Conservation (phyloP, 164 flowering plant genomes). For the Tetrastigma voinierianum region DNA sequence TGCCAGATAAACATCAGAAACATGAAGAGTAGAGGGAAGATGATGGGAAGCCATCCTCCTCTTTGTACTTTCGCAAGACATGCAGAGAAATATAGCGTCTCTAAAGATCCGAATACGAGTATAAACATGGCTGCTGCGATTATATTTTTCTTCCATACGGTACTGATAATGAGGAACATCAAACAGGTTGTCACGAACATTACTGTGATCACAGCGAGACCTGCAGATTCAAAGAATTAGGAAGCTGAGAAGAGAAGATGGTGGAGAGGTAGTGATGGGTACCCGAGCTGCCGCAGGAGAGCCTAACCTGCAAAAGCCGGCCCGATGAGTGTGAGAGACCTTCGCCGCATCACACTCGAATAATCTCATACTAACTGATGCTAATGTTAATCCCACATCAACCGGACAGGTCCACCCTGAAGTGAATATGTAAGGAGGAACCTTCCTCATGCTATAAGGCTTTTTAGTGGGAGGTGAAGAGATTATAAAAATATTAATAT, state of each 20-base stretch:
- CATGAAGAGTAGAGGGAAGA: slow-evolving; percentile 37
- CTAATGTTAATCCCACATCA: too few species aligned
- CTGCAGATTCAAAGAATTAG: slow-evolving; percentile 21
- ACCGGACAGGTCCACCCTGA: too few species aligned
- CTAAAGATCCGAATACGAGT: slow-evolving; percentile 49
- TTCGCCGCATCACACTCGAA: too few species aligned
- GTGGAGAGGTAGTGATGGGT: too few species aligned
- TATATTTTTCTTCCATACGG: slow-evolving; percentile 39
- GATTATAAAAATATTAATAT: too few species aligned
- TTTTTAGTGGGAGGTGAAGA: too few species aligned
- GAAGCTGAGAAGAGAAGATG: background rate
- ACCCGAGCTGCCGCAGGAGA: too few species aligned
- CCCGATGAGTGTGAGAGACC: too few species aligned
- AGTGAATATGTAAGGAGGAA: too few species aligned
- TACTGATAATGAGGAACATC: slow-evolving; percentile 48
- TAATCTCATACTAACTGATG: too few species aligned
- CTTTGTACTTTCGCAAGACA: slow-evolving; percentile 35
- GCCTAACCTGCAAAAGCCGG: too few species aligned
- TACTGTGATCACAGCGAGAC: slow-evolving; percentile 47
- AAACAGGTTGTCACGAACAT: slow-evolving; percentile 60
- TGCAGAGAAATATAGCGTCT: slow-evolving; percentile 44
- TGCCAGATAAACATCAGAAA: slow-evolving; percentile 16
- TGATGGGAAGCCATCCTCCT: slow-evolving; percentile 57
- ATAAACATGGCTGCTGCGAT: slow-evolving; percentile 33
- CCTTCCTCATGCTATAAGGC: too few species aligned